phyloP scores from a whole-genome alignment of 441 rosid genomes.

The Populus hybrid region DNA sequence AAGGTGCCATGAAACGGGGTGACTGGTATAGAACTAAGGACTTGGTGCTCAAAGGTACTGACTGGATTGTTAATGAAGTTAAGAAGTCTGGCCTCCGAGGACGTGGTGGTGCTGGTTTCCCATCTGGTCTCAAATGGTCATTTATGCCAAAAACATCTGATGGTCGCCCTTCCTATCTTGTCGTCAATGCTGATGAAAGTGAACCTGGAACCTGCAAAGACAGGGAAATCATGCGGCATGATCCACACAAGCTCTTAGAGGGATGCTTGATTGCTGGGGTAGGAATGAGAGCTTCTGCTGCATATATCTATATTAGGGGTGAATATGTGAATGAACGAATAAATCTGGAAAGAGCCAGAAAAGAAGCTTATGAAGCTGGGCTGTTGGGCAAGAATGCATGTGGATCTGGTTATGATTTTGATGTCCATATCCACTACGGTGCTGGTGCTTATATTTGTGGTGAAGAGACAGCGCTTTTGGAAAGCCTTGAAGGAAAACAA shows the following conservation, averaged over 20 bases:
- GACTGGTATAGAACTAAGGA: slow-evolving; percentile 98
- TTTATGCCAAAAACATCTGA: slow-evolving; percentile 99
- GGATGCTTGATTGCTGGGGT: slow-evolving; percentile 99
- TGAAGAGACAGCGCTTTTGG: slow-evolving; percentile 97
- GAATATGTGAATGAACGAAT: slow-evolving; percentile 90
- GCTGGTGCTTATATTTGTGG: slow-evolving; percentile 99
- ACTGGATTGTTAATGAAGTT: slow-evolving; percentile 95
- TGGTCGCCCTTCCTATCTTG: slow-evolving; percentile 98
- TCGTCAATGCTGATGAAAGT: slow-evolving; percentile 99
- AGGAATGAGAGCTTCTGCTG: slow-evolving; percentile 98
- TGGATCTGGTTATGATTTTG: slow-evolving; percentile 97
- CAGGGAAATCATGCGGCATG: slow-evolving; percentile 98
- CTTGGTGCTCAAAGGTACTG: slow-evolving; percentile 91
- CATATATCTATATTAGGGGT: slow-evolving; percentile 96
- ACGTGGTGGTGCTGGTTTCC: slow-evolving; percentile 99
- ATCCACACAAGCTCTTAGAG: slow-evolving; percentile 95
- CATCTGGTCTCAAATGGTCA: slow-evolving; percentile 98
- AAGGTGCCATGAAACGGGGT: slow-evolving; percentile 96
- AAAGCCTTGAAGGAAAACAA: slow-evolving; percentile 99
- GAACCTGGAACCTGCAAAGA: slow-evolving; percentile 99
- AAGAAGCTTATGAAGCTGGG: slow-evolving; percentile 94
- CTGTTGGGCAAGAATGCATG: slow-evolving; percentile 95
- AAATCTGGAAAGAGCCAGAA: slow-evolving; percentile 81
- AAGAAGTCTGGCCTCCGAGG: slow-evolving; percentile 98
- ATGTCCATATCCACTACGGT: slow-evolving; percentile 95